Evolutionary conservation across 2,329 filamentous ascomycete species (phyloP).

Genomic region (Calonectria ilicicola): DNA sequence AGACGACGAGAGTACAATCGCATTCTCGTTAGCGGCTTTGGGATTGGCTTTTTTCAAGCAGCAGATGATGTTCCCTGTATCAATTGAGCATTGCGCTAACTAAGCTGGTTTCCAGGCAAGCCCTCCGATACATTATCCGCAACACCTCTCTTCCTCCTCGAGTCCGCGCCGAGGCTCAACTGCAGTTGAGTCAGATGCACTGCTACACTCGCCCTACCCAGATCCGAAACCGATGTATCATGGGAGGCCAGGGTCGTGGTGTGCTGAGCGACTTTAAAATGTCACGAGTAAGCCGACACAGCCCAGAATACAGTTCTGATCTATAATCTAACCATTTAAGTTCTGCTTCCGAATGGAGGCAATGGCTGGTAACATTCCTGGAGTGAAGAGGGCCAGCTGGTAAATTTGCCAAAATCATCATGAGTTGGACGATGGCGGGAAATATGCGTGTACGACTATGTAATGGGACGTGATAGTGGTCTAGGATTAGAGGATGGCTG

Average conservation of each 20-base stretch:
- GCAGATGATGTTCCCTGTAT: neutral
- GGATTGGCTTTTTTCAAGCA: too few species aligned
- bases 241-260: constrained; percentile 90
- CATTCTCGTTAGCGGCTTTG: neutral
- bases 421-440: neutral
- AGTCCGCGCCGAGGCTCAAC: constrained; percentile 89
- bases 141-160: constrained; percentile 88
- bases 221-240: constrained; percentile 92
- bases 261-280: constrained; percentile 94
- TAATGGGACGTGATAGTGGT: constrained; percentile 9
- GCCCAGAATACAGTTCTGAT: neutral
- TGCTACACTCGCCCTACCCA: constrained; percentile 93
- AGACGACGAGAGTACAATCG: neutral
- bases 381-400: constrained; percentile 97
- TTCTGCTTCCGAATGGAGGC: constrained; percentile 95
- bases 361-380: constrained; percentile 84
- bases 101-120: constrained; percentile 74
- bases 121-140: constrained; percentile 90
- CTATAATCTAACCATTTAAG: constrained; percentile 62
- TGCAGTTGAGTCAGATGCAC: constrained; percentile 95
- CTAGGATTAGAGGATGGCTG: neutral
- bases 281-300: constrained; percentile 76
- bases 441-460: constrained; percentile 38
- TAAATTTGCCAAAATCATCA: constrained; percentile 60
- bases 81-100: constrained; percentile 20